A percentile compares a stretch with the other conserved stretches of the same genome.
Conservation (phyloP, 257 asterid species). For the Lithospermum erythrorhizon region DNA sequence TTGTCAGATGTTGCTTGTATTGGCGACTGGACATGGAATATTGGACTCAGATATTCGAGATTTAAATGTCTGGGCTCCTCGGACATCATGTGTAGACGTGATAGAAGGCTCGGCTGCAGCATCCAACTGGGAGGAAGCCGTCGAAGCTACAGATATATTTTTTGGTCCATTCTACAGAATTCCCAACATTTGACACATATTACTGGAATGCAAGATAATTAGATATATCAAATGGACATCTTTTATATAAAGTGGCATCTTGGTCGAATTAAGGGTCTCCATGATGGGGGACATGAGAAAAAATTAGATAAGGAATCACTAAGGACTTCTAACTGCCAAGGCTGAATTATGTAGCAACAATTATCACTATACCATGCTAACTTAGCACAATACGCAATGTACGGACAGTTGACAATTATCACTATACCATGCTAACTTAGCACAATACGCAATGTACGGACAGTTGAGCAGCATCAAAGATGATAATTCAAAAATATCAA, state of each 20-base stretch:
- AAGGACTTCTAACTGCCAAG: too few relatives aligned
- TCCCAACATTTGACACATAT: background rate
- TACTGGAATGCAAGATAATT: too few relatives aligned
- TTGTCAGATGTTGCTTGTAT: constrained; percentile 13
- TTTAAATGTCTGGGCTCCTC: constrained; percentile 7
- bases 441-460: background rate
- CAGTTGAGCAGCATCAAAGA: background rate
- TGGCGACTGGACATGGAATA: constrained; percentile 14
- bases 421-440: background rate
- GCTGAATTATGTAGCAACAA: too few relatives aligned
- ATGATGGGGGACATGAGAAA: too few relatives aligned
- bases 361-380: too few relatives aligned
- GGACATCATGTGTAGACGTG: constrained; percentile 20
- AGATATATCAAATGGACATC: background rate
- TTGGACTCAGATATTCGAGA: constrained; percentile 23
- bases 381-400: background rate
- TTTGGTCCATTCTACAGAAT: constrained; percentile 70
- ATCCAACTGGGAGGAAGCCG: constrained; percentile 15
- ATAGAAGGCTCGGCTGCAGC: constrained; percentile 18
- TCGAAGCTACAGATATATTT: constrained; percentile 33
- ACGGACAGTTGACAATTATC: background rate
- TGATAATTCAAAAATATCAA: background rate
- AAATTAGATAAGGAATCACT: too few relatives aligned
- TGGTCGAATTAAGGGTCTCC: too few relatives aligned
- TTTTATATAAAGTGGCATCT: too few relatives aligned